Evolutionary conservation across 2,329 filamentous ascomycete species (phyloP).

Genomic region (Coniochaeta prunicola): DNA sequence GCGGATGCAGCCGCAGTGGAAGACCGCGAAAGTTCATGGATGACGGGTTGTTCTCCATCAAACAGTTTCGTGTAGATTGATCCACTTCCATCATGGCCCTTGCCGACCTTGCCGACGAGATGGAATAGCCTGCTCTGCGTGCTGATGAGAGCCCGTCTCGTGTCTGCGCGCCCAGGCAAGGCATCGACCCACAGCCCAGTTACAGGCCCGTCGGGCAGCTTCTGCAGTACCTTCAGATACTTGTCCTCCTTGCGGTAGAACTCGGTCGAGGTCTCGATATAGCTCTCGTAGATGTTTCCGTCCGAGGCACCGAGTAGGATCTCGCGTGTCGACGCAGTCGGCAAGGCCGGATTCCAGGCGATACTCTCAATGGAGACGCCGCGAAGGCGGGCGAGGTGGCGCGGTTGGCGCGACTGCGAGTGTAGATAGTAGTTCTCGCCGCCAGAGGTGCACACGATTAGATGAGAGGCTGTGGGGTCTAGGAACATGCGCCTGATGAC

Average conservation of each 20-base stretch:
- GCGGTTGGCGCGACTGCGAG: slow-evolving; percentile 84
- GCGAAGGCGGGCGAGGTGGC: slow-evolving; percentile 72
- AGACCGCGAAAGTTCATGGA: slow-evolving; percentile 63
- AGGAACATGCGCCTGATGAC: slow-evolving; percentile 95
- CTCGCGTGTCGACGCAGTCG: slow-evolving; percentile 89
- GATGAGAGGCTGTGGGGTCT: slow-evolving; percentile 90
- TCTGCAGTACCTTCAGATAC: slow-evolving; percentile 79
- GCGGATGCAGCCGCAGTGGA: slow-evolving; percentile 54
- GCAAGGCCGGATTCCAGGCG: slow-evolving; percentile 89
- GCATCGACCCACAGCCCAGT: slow-evolving; percentile 81
- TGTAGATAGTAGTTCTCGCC: slow-evolving; percentile 98
- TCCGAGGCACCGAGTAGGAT: slow-evolving; percentile 89
- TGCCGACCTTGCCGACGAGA: slow-evolving; percentile 69
- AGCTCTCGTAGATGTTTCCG: slow-evolving; percentile 90
- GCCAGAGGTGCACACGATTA: slow-evolving; percentile 82
- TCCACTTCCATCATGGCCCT: slow-evolving; percentile 69
- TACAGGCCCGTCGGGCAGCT: slow-evolving; percentile 72
- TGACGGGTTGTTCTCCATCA: slow-evolving; percentile 72
- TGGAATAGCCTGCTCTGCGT: slow-evolving; percentile 75
- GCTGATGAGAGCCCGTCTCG: slow-evolving; percentile 70
- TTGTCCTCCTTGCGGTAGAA: slow-evolving; percentile 95
- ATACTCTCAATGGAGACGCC: slow-evolving; percentile 83
- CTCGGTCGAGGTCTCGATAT: slow-evolving; percentile 88
- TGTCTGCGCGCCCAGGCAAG: slow-evolving; percentile 57
- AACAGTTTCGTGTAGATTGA: slow-evolving; percentile 86